Percentiles rank a stretch among this genome's conserved stretches.
phyloP scores from a whole-genome alignment of 176 grass and related monocot genomes.

The Metroxylon sagu region DNA sequence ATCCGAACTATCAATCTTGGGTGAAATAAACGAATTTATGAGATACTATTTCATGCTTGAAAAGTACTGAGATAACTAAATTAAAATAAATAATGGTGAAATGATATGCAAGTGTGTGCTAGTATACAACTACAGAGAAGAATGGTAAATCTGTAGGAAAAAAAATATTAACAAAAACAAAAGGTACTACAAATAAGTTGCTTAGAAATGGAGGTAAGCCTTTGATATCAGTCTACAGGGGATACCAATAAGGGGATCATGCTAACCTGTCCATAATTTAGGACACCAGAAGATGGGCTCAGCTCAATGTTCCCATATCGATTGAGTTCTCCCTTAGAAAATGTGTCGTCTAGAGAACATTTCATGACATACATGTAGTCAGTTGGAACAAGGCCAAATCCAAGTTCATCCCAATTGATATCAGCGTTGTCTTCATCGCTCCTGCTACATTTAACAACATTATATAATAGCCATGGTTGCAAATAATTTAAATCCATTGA shows the following conservation, averaged over 20 bases:
- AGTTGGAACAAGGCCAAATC: slow-evolving; percentile 59
- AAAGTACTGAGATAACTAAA: too few species aligned
- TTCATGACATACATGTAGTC: slow-evolving; percentile 90
- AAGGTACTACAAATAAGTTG: too few species aligned
- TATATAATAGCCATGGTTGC: too few species aligned
- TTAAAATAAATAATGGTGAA: too few species aligned
- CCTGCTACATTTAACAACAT: slow-evolving; percentile 13
- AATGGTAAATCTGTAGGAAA: too few species aligned
- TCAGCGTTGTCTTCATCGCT: slow-evolving; percentile 57
- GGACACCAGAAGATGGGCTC: slow-evolving; percentile 74
- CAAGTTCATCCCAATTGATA: slow-evolving; percentile 82
- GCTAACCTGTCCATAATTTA: slow-evolving; percentile 86
- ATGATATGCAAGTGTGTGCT: too few species aligned
- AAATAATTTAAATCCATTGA: too few species aligned
- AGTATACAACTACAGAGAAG: too few species aligned
- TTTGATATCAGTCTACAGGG: not conserved
- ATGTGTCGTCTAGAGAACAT: slow-evolving; percentile 32
- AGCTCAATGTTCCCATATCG: slow-evolving; percentile 88
- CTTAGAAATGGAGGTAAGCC: not conserved
- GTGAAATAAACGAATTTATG: too few species aligned
- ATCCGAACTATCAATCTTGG: too few species aligned
- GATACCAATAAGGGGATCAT: not conserved
- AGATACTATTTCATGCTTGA: too few species aligned
- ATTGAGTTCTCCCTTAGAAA: slow-evolving; percentile 51
- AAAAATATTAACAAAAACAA: too few species aligned